Base-by-base conservation (phyloP, 192 early-diverging fungal species). In the Podila epigama region DNA sequence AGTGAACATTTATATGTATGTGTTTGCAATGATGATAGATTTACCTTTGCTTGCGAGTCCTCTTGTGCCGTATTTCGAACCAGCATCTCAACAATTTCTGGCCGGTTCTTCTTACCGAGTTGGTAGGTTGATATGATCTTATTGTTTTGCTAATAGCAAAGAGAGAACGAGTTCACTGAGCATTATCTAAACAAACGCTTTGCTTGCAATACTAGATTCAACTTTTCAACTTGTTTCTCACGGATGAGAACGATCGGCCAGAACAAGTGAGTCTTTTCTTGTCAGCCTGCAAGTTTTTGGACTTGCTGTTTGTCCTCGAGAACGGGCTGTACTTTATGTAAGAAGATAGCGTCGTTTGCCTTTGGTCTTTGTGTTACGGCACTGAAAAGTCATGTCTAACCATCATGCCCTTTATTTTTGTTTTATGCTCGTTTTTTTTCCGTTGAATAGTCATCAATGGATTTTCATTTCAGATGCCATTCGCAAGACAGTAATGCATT, bases 381-480 rank as follows among this genome's bases (percentile, higher is more conserved):
- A 48, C 6, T 29, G 20, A 41, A 20, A 22, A 60, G 28, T 31
- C 42, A 32, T 16, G 4, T 35, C 0, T 27, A 25, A 25, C 27
- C 22, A 50, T 22, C 12, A 3, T n/a, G n/a, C n/a, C n/a, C n/a
- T n/a, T 34, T 31, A 6, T 27, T 31, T 51, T 68, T n/a, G 25
- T 53, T 58, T 10, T 40, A 13, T 32, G 8, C 28, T 15, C 51
- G 13, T 48, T 27, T 29, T 11, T 32, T 6, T 60, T 25, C 18
- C 48, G 39, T 13, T 13, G 34, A 3, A 15, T 55, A 93, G 92
- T 41, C 93, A 95, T 63, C 93, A 97, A 85, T 97, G 96, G 96
- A 94, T 97, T 15, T 97, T 97, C 65, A 91, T 96, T 53, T 87
- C 89, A 2, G 95, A 97, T 54, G 93, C 93, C 4, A 84, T 93